Percentiles rank a stretch among this genome's conserved stretches.
Evolutionary conservation across 2,329 filamentous ascomycete species (phyloP).

Genomic region (Aspergillus sp.): DNA sequence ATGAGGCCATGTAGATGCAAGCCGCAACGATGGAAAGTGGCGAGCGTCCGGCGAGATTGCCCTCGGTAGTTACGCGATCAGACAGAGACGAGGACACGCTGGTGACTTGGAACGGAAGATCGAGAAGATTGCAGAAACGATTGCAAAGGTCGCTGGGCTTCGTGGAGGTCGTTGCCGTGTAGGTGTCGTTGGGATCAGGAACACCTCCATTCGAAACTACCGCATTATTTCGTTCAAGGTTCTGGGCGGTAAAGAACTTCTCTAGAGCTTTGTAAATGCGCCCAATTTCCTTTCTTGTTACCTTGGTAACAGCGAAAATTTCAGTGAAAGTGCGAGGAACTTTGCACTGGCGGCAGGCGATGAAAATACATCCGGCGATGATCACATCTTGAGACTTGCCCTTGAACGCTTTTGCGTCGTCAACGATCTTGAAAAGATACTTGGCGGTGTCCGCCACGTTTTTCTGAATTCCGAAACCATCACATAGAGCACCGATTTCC

Average conservation of each 20-base stretch:
- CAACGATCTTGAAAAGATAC: slow-evolving; percentile 90
- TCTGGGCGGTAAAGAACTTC: slow-evolving; percentile 77
- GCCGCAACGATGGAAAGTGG: slow-evolving; percentile 91
- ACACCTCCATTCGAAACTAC: slow-evolving; percentile 53
- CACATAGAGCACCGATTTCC: slow-evolving; percentile 83
- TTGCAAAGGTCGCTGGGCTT: slow-evolving; percentile 81
- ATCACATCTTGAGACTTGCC: slow-evolving; percentile 92
- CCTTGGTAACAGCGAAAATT: slow-evolving; percentile 88
- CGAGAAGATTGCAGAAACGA: slow-evolving; percentile 84
- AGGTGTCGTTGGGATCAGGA: slow-evolving; percentile 56
- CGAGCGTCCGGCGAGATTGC: slow-evolving; percentile 85
- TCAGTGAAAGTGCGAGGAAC: slow-evolving; percentile 90
- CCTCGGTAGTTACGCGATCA: slow-evolving; percentile 71
- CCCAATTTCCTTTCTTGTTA: slow-evolving; percentile 96
- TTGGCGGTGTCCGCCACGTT: slow-evolving; percentile 87
- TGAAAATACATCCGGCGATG: slow-evolving; percentile 95
- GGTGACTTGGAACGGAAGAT: slow-evolving; percentile 71
- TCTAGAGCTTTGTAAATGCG: slow-evolving; percentile 92
- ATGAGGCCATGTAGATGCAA: slow-evolving; percentile 93
- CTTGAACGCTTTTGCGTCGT: slow-evolving; percentile 91
- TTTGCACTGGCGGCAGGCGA: slow-evolving; percentile 87
- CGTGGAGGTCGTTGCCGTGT: slow-evolving; percentile 73
- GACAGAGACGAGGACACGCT: slow-evolving; percentile 79
- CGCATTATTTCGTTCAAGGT: slow-evolving; percentile 56
- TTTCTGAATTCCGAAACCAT: slow-evolving; percentile 77